Percentiles rank a stretch among this genome's conserved stretches.
These are phyloP conservation scores for Nicotiana benthamiana DNA, from an alignment of 257 asterid species.

Conservation along the genomic window DNA sequence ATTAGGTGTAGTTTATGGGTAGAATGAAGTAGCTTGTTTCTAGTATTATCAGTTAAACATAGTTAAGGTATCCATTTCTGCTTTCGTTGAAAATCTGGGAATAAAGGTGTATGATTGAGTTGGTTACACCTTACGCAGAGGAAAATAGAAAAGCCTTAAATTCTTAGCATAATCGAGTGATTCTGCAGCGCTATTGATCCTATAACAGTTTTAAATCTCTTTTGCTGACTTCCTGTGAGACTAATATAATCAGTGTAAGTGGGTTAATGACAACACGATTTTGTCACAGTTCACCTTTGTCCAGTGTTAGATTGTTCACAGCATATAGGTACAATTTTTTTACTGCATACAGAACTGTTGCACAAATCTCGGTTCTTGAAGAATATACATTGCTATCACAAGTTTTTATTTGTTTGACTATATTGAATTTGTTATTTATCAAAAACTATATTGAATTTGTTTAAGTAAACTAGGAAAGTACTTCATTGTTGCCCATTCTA, in stretches of 20 bases:
- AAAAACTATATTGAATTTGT: neutral
- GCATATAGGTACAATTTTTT: neutral
- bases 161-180: neutral
- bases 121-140: neutral
- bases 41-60: neutral
- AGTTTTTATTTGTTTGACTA: neutral
- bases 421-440: neutral
- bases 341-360: neutral
- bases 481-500: neutral
- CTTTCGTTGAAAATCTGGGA: neutral
- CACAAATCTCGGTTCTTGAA: neutral
- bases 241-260: neutral
- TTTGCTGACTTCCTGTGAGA: neutral
- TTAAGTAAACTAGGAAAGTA: neutral
- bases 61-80: neutral
- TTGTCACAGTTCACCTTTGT: neutral
- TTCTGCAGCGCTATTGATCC: neutral
- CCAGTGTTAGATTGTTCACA: neutral
- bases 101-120: neutral
- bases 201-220: neutral
- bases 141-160: neutral
- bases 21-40: neutral
- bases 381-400: neutral
- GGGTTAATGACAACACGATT: neutral
- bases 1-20: neutral